phyloP scores from a whole-genome alignment of 805 yeast species.

The Candida koratica region DNA sequence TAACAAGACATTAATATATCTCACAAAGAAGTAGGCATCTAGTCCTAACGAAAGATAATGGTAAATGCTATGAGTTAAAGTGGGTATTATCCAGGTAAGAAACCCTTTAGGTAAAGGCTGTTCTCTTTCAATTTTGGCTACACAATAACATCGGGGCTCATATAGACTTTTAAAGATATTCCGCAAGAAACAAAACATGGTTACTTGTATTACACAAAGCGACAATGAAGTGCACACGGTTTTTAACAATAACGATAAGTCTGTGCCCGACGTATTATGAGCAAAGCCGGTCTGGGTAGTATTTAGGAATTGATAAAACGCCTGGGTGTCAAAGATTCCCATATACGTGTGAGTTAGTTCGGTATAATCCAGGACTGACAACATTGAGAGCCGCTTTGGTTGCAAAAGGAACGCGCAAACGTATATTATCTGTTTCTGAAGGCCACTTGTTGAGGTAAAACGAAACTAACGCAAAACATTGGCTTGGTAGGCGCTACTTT shows the following conservation, averaged over 20 bases:
- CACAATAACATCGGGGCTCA: constrained; percentile 50
- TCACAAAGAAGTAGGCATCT: constrained; percentile 69
- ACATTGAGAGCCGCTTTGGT: background rate
- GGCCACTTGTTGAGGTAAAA: constrained; percentile 65
- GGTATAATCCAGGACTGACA: constrained; percentile 18
- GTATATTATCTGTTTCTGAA: constrained; percentile 26
- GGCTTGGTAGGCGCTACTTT: constrained; percentile 96
- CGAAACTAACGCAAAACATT: constrained; percentile 86
- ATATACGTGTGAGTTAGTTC: constrained; percentile 27
- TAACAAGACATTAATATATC: constrained; percentile 54
- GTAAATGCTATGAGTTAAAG: constrained; percentile 36
- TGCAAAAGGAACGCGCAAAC: background rate
- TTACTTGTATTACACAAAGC: constrained; percentile 51
- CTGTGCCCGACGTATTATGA: constrained; percentile 54
- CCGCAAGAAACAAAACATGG: constrained; percentile 35
- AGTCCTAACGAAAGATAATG: constrained; percentile 53
- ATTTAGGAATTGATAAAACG: constrained; percentile 40
- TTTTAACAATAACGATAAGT: constrained; percentile 52
- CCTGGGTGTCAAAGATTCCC: constrained; percentile 26
- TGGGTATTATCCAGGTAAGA: constrained; percentile 55
- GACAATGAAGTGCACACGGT: constrained; percentile 52
- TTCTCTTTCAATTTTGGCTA: constrained; percentile 37
- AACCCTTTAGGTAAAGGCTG: constrained; percentile 39
- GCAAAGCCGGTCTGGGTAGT: constrained; percentile 58
- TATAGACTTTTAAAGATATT: constrained; percentile 40